These are phyloP conservation scores for Pisolithus thermaeus DNA, from an alignment of 1,284 basidiomycete genomes.

Conservation along the genomic window DNA sequence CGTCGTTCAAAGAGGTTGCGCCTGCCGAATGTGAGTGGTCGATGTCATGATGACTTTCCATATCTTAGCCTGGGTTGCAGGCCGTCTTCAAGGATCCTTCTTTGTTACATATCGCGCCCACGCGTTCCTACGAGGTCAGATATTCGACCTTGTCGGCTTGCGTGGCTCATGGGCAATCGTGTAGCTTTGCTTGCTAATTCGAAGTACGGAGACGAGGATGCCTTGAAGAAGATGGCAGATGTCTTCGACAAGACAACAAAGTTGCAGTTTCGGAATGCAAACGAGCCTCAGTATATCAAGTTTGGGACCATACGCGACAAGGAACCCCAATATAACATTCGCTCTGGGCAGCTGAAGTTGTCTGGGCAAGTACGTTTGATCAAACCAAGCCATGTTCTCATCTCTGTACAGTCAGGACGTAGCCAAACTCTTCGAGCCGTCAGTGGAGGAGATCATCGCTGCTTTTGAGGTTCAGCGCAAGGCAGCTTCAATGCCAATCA, in stretches of 20 bases:
- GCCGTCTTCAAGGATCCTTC: conserved; percentile 20
- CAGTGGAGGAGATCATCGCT: conserved; percentile 36
- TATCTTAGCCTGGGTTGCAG: conserved; percentile 3
- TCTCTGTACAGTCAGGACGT: conserved; percentile 29
- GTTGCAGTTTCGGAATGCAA: conserved; percentile 34
- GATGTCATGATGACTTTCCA: neutral
- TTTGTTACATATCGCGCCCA: conserved; percentile 35
- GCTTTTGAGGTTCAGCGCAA: conserved; percentile 32
- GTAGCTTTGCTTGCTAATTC: conserved; percentile 30
- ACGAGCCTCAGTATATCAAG: conserved; percentile 38
- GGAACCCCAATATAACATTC: conserved; percentile 38
- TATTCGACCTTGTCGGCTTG: conserved; percentile 4
- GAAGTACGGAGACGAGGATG: conserved; percentile 22
- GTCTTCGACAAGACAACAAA: conserved; percentile 47
- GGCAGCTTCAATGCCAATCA: conserved; percentile 25
- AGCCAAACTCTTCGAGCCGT: conserved; percentile 41
- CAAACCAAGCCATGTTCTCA: neutral
- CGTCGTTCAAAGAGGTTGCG: conserved; percentile 33
- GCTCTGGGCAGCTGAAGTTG: conserved; percentile 39
- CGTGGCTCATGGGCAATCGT: conserved; percentile 12
- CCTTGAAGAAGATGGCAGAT: conserved; percentile 36
- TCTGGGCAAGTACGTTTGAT: conserved; percentile 28
- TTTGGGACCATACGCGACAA: conserved; percentile 42
- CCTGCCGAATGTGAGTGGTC: conserved; percentile 33
- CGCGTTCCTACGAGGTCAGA: conserved; percentile 27